These are phyloP conservation scores for Aspergillus chevalieri DNA, from an alignment of 2,329 filamentous ascomycete species.

Conservation along the genomic window DNA sequence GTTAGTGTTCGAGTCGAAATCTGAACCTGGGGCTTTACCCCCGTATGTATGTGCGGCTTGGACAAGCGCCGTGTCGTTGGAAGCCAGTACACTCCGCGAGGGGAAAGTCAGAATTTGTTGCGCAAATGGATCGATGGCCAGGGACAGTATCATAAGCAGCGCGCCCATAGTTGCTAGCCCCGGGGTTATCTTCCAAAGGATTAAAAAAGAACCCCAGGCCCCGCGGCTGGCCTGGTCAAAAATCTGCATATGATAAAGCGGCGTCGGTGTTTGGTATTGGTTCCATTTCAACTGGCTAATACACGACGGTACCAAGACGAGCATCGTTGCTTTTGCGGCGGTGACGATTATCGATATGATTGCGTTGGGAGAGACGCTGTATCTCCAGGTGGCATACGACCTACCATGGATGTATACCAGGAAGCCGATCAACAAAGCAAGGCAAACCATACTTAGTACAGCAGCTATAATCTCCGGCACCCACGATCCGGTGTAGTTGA, in stretches of 20 bases:
- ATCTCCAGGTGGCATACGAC: conserved; percentile 15
- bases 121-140: conserved; percentile 23
- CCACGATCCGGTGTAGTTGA: conserved; percentile 8
- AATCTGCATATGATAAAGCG: conserved; percentile 18
- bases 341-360: conserved; percentile 22
- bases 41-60: conserved; percentile 5
- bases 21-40: too few species aligned
- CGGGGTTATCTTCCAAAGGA: conserved; percentile 14
- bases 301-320: conserved; percentile 20
- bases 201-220: conserved; percentile 18
- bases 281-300: conserved; percentile 28
- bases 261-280: conserved; percentile 6
- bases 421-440: conserved; percentile 9
- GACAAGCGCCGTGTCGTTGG: conserved; percentile 5
- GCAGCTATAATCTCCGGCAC: conserved; percentile 9
- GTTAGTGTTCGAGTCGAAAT: too few species aligned
- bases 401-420: conserved; percentile 5
- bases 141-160: conserved; percentile 15
- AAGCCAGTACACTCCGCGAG: background rate
- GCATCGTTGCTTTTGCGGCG: conserved; percentile 20
- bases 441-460: conserved; percentile 4
- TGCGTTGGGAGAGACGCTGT: conserved; percentile 18
- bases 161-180: conserved; percentile 16
- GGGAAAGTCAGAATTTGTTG: conserved; percentile 17
- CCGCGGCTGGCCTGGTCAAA: conserved; percentile 25